Evolutionary conservation across 2,329 filamentous ascomycete species (phyloP).

Genomic region (Onygena corvina): DNA sequence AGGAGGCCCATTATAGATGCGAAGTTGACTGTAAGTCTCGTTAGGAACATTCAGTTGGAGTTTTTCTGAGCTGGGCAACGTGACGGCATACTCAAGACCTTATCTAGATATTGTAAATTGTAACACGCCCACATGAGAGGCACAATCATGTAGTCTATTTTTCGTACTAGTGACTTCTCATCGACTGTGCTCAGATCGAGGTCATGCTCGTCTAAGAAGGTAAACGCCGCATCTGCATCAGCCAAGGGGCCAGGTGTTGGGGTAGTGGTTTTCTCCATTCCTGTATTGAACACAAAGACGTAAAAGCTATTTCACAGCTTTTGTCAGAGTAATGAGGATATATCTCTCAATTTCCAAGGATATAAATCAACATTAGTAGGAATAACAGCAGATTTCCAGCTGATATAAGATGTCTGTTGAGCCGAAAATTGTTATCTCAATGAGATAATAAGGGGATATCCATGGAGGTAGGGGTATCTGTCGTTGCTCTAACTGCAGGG

Average conservation of each 20-base stretch:
- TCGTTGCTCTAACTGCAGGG: neutral
- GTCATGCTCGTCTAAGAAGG: constrained; percentile 71
- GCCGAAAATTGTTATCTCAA: neutral
- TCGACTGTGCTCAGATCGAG: constrained; percentile 50
- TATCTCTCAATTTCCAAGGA: too few relatives aligned
- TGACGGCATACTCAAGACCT: constrained; percentile 34
- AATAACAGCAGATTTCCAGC: neutral
- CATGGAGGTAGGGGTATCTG: neutral
- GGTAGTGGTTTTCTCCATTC: neutral
- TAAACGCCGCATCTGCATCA: constrained; percentile 76
- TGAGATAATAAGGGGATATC: neutral
- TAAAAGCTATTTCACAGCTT: too few relatives aligned
- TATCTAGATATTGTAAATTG: constrained; percentile 50
- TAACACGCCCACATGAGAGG: constrained; percentile 44
- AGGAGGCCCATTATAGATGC: constrained; percentile 33
- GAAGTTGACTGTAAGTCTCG: constrained; percentile 13
- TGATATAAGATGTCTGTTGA: too few relatives aligned
- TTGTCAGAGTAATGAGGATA: too few relatives aligned
- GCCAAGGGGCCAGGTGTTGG: neutral
- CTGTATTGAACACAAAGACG: neutral
- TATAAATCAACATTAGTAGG: too few relatives aligned
- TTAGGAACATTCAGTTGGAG: neutral
- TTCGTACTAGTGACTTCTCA: constrained; percentile 25
- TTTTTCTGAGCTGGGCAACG: neutral
- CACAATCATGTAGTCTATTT: constrained; percentile 36